Evolutionary conservation across 2,329 filamentous ascomycete genomes (phyloP).

Genomic region (Arthrobotrys pseudoclavata): DNA sequence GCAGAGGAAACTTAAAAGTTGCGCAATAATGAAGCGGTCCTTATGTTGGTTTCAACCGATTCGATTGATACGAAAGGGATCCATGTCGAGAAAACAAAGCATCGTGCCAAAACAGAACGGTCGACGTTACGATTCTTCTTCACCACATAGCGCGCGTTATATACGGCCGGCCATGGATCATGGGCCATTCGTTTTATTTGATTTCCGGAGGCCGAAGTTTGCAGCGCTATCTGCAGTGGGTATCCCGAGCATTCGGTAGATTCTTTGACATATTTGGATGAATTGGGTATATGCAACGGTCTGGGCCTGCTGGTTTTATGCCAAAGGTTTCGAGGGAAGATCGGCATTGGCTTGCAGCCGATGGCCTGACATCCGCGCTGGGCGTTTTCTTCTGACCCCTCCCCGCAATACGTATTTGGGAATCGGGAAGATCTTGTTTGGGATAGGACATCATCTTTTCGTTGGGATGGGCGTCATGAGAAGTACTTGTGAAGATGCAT

Average conservation of each 20-base stretch:
- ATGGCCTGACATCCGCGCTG: slow-evolving; percentile 39
- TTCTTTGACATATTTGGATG: slow-evolving; percentile 21
- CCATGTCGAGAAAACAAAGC: slow-evolving; percentile 39
- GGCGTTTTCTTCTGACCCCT: slow-evolving; percentile 11
- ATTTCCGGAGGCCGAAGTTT: slow-evolving; percentile 39
- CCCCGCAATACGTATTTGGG: slow-evolving; percentile 24
- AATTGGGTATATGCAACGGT: slow-evolving; percentile 22
- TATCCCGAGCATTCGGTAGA: slow-evolving; percentile 21
- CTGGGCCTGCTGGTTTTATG: slow-evolving; percentile 17
- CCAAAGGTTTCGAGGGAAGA: slow-evolving; percentile 19
- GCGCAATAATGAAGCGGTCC: slow-evolving; percentile 52
- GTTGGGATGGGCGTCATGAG: slow-evolving; percentile 5
- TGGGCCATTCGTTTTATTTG: slow-evolving; percentile 18
- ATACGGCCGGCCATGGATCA: slow-evolving; percentile 30
- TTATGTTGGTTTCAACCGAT: slow-evolving; percentile 32
- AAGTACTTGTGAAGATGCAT: background rate
- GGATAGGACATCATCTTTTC: slow-evolving; percentile 27
- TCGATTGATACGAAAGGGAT: slow-evolving; percentile 26
- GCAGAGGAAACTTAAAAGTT: slow-evolving; percentile 37
- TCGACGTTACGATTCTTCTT: slow-evolving; percentile 19
- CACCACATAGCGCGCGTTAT: slow-evolving; percentile 1
- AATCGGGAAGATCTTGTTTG: slow-evolving; percentile 26
- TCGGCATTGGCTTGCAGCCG: slow-evolving; percentile 45
- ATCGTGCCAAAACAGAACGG: slow-evolving; percentile 24
- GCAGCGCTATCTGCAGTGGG: slow-evolving; percentile 16